Base-by-base conservation (phyloP, 2,329 filamentous ascomycete species). In the Thelonectria rubi region DNA sequence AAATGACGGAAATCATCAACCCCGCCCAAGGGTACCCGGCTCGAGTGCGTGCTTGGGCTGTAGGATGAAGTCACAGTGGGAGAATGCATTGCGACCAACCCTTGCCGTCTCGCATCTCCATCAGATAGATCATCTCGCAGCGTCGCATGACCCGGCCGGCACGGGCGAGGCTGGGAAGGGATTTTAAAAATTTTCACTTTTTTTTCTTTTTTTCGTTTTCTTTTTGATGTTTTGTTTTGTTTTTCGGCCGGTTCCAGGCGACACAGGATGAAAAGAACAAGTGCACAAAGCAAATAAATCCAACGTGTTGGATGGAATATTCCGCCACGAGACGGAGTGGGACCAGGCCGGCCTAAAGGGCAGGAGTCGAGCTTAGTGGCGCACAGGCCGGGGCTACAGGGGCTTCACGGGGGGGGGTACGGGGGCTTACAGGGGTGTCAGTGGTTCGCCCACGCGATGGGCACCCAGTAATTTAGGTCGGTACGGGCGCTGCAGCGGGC, bases 51-150 rank as follows among this genome's bases (percentile, higher is more conserved):
- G 39, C 48, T 53, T 42, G 47, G 50, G 67, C 60, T 71, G 69
- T 66, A 69, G 54, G 58, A 65, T 69, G 66, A 72, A 71, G 69
- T 72, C 69, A 69, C 66, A 51, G 37, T 60, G 68, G 65, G 62
- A 61, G 63, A 58, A 60, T 54, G 54, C 47, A 60, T 56, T 60
- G 58, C 54, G 37, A 60, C 37, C 55, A 52, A 46, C 52, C 57
- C 64, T 57, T 60, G 40, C 8, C 39, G 48, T 57, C 58, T 60
- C 47, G 47, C 32, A 43, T 53, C 63, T 51, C 66, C 63, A 55
- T 65, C 66, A 68, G 67, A 64, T 60, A 39, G 8, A 56, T 43
- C 51, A 34, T 45, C 24, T 32, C 51, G 12, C 18, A 14, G 9
- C 26, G n/a, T 20, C 18, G 24, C 39, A 37, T 21, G 39, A 11